A percentile compares a stretch with the other conserved stretches of the same genome.
Conservation (phyloP, 768 basidiomycete genomes). For the Suillus fuscotomentosus region DNA sequence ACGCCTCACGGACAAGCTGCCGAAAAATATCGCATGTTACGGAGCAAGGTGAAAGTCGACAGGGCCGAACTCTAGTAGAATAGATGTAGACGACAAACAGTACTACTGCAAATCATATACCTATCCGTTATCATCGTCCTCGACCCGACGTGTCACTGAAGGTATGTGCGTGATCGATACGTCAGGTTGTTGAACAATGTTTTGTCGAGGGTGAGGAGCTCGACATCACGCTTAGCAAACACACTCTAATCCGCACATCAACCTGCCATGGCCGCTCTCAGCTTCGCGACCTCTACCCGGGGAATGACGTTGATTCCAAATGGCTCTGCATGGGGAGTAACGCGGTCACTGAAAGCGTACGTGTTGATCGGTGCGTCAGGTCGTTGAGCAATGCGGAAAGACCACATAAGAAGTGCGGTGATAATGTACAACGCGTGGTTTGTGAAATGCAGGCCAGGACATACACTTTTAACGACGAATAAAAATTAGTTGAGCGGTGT, state of each 20-base stretch:
- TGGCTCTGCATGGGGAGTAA: background rate
- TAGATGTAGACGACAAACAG: no score
- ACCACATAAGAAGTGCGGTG: background rate
- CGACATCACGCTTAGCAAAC: no score
- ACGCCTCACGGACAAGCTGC: no score
- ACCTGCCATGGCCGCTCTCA: background rate
- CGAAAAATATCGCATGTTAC: no score
- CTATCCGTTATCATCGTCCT: no score
- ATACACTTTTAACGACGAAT: background rate
- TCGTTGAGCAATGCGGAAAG: background rate
- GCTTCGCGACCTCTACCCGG: background rate
- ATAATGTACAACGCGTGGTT: background rate
- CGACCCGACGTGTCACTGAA: no score
- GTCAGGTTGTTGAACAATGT: no score
- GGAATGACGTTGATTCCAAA: background rate
- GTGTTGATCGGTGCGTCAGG: background rate
- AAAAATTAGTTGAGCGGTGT: background rate
- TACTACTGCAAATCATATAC: no score
- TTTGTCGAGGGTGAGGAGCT: no score
- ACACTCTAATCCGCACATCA: background rate
- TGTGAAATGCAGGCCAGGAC: background rate
- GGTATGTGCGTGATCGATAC: no score
- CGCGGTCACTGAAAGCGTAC: background rate
- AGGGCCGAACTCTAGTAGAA: no score
- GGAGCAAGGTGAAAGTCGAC: no score